Percentiles rank a stretch among this genome's conserved stretches.
Conservation (phyloP, 441 rosid species). For the Croton laevigatus region DNA sequence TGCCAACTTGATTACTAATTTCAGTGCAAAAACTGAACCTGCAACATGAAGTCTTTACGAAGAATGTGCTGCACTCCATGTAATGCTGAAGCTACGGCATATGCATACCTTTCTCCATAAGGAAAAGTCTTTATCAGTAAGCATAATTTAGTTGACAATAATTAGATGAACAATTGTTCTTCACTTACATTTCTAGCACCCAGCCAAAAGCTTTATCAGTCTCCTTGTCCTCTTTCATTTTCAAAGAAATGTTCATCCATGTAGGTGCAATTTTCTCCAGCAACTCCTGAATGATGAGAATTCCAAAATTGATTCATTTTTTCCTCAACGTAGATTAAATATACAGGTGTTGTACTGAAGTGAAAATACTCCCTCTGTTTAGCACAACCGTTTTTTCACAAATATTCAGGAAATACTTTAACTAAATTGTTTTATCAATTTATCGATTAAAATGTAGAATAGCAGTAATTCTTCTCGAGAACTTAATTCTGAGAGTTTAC, state of each 20-base stretch:
- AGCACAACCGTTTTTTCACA: too few species aligned
- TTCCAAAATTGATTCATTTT: background rate
- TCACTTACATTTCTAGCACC: conserved; percentile 73
- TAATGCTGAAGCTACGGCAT: conserved; percentile 72
- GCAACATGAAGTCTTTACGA: conserved; percentile 62
- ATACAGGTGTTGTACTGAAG: background rate
- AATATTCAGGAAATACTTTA: too few species aligned
- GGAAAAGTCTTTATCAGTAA: background rate
- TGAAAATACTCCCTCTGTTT: too few species aligned
- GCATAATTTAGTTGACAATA: background rate
- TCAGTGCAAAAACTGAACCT: conserved; percentile 33
- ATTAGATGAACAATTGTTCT: background rate
- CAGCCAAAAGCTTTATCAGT: conserved; percentile 69
- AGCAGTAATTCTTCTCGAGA: too few species aligned
- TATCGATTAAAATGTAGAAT: too few species aligned
- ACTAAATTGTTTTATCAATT: too few species aligned
- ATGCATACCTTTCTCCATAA: conserved; percentile 51
- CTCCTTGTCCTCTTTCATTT: conserved; percentile 56
- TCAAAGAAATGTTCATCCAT: conserved; percentile 69
- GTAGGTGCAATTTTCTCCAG: conserved; percentile 56
- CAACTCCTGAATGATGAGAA: conserved; percentile 32
- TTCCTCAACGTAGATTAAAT: background rate
- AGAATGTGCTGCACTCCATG: conserved; percentile 57
- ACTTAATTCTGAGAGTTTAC: too few species aligned
- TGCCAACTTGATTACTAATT: background rate